phyloP scores from a whole-genome alignment of 768 basidiomycete species.

The Serendipita sp. region DNA sequence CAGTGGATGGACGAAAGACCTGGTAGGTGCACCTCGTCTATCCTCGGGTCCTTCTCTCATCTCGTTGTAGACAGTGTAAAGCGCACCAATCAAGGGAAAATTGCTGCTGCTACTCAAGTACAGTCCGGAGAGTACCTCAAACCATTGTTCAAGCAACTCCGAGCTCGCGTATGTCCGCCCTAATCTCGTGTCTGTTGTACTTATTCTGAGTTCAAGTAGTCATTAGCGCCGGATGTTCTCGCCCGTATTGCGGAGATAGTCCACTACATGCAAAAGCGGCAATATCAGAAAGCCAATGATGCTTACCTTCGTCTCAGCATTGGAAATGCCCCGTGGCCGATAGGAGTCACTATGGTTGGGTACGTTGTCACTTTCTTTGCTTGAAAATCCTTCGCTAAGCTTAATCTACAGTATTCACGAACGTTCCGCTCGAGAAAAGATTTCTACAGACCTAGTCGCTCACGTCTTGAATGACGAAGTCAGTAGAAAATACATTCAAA shows the following conservation, averaged over 20 bases:
- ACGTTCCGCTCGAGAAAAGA: constrained; percentile 94
- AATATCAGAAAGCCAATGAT: constrained; percentile 93
- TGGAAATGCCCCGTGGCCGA: constrained; percentile 98
- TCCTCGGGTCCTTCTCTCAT: constrained; percentile 6
- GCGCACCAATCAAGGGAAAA: constrained; percentile 77
- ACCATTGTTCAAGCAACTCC: constrained; percentile 81
- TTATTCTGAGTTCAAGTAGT: constrained; percentile 24
- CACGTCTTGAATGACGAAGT: constrained; percentile 99
- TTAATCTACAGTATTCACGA: constrained; percentile 66
- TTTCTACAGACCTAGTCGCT: constrained; percentile 90
- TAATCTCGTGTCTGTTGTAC: neutral
- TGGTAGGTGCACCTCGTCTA: constrained; percentile 32
- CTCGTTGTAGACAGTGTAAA: constrained; percentile 55
- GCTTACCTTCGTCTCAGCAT: constrained; percentile 94
- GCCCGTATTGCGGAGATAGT: constrained; percentile 83
- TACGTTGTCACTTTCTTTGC: constrained; percentile 25
- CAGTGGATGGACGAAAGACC: constrained; percentile 89
- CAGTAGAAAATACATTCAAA: constrained; percentile 96
- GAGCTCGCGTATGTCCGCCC: constrained; percentile 55
- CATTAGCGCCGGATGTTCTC: constrained; percentile 71
- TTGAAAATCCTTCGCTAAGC: neutral
- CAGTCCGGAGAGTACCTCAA: constrained; percentile 96
- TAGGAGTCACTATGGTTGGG: constrained; percentile 99
- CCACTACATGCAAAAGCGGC: constrained; percentile 87
- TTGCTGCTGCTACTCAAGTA: constrained; percentile 88